A percentile compares a stretch with the other conserved stretches of the same genome.
Evolutionary conservation across 805 yeast species (phyloP).

Genomic region (Candida montana): DNA sequence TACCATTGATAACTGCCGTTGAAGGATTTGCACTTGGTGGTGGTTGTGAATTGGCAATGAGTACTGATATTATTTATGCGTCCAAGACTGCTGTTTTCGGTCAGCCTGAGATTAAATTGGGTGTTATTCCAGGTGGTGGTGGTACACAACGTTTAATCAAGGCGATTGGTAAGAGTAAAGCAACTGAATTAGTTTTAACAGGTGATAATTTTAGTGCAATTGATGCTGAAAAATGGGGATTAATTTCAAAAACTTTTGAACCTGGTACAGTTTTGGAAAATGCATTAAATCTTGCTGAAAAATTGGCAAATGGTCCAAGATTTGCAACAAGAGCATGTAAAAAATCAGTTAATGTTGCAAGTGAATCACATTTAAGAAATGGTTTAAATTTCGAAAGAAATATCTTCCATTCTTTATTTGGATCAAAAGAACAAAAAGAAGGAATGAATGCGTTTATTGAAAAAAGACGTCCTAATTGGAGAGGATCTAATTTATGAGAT

Average conservation of each 20-base stretch:
- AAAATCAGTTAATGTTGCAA: conserved; percentile 36
- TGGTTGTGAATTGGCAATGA: conserved; percentile 52
- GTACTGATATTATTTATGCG: conserved; percentile 43
- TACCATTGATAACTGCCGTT: conserved; percentile 52
- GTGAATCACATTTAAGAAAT: conserved; percentile 30
- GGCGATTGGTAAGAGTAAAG: conserved; percentile 44
- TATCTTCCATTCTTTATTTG: conserved; percentile 42
- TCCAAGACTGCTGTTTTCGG: conserved; percentile 45
- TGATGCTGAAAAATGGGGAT: conserved; percentile 44
- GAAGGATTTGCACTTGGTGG: conserved; percentile 54
- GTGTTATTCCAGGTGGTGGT: conserved; percentile 48
- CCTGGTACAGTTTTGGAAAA: conserved; percentile 35
- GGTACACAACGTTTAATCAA: conserved; percentile 47
- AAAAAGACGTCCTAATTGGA: conserved; percentile 34
- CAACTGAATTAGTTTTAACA: conserved; percentile 44
- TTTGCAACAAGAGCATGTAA: conserved; percentile 43
- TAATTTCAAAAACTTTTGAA: conserved; percentile 38
- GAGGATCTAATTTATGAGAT: conserved; percentile 13
- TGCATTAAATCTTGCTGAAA: conserved; percentile 40
- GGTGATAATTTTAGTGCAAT: conserved; percentile 40
- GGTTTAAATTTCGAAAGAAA: conserved; percentile 40
- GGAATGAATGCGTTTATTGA: conserved; percentile 49
- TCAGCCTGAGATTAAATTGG: conserved; percentile 50
- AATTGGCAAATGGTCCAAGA: conserved; percentile 37
- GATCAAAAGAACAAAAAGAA: conserved; percentile 41